These are phyloP conservation scores for Magnaporthiopsis rhizophila DNA, from an alignment of 2,329 filamentous ascomycete genomes.

Conservation along the genomic window DNA sequence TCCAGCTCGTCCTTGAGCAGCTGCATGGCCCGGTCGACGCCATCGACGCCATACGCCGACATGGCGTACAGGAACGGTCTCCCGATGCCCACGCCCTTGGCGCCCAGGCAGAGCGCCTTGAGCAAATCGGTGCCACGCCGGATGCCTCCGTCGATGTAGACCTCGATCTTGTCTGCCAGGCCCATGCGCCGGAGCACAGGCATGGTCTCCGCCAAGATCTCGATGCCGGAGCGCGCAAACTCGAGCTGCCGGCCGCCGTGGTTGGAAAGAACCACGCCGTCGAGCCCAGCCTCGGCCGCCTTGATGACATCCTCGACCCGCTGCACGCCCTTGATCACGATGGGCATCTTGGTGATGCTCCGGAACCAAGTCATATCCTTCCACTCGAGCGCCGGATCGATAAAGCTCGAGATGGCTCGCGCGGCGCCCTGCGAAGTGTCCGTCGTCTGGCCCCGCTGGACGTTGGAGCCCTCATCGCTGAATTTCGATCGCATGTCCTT, in stretches of 20 bases:
- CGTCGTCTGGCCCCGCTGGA: conserved; percentile 68
- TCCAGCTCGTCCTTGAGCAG: conserved; percentile 93
- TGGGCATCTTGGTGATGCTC: conserved; percentile 86
- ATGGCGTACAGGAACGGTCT: conserved; percentile 94
- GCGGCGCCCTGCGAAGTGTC: conserved; percentile 90
- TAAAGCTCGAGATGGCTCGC: conserved; percentile 90
- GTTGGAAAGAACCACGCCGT: conserved; percentile 90
- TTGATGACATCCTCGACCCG: conserved; percentile 88
- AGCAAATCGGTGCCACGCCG: conserved; percentile 88
- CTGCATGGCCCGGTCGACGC: conserved; percentile 88
- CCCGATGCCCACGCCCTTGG: conserved; percentile 87
- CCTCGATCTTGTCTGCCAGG: conserved; percentile 69
- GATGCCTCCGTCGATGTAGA: conserved; percentile 87
- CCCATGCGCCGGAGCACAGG: conserved; percentile 69
- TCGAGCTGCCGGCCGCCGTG: conserved; percentile 94
- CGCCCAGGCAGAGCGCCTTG: conserved; percentile 89
- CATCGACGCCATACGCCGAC: conserved; percentile 79
- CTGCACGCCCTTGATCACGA: conserved; percentile 94
- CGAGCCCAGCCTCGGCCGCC: conserved; percentile 73
- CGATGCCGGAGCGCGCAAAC: conserved; percentile 79
- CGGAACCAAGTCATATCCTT: conserved; percentile 91
- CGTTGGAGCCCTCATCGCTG: conserved; percentile 70
- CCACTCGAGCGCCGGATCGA: conserved; percentile 91
- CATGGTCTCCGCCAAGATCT: conserved; percentile 90
- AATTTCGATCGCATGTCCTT: conserved; percentile 98